Conservation (phyloP, 148 eudicot genomes). For the Arbutus unedo region DNA sequence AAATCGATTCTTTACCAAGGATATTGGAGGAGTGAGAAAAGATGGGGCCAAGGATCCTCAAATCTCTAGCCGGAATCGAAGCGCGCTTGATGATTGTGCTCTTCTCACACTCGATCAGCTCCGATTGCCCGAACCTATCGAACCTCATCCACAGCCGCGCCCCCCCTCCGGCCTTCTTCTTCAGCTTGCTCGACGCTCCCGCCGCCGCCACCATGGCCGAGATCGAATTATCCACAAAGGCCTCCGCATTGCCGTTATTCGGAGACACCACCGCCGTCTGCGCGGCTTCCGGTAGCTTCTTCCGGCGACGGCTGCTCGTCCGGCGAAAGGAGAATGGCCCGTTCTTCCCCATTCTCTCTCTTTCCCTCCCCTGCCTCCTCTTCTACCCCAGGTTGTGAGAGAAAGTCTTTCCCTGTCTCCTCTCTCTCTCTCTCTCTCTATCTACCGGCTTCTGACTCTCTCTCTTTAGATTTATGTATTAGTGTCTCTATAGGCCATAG, state of each 20-base stretch:
- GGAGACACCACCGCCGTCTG: slow-evolving; percentile 20
- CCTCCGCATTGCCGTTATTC: background rate
- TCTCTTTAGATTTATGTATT: background rate
- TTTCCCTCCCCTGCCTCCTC: background rate
- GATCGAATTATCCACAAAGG: slow-evolving; percentile 7
- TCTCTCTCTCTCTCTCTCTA: background rate
- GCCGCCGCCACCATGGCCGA: slow-evolving; percentile 23
- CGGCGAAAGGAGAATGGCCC: slow-evolving; percentile 40
- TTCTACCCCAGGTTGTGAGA: no score
- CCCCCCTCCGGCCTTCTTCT: slow-evolving; percentile 65
- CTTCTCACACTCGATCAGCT: slow-evolving; percentile 80
- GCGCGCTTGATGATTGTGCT: slow-evolving; percentile 59
- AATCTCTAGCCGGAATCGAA: slow-evolving; percentile 82
- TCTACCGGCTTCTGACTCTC: background rate
- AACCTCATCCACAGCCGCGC: slow-evolving; percentile 87
- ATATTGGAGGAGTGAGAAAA: slow-evolving; percentile 88
- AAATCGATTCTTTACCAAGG: slow-evolving; percentile 44
- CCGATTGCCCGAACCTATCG: slow-evolving; percentile 65
- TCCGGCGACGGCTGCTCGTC: slow-evolving; percentile 34
- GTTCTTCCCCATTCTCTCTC: slow-evolving; percentile 42
- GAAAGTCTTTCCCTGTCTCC: background rate
- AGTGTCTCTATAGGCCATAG: background rate
- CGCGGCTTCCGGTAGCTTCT: slow-evolving; percentile 9
- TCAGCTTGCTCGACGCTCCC: slow-evolving; percentile 35
- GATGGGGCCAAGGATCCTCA: slow-evolving; percentile 87